These are phyloP conservation scores for Colletotrichum sp. DNA, from an alignment of 2,329 filamentous ascomycete species.

Conservation along the genomic window DNA sequence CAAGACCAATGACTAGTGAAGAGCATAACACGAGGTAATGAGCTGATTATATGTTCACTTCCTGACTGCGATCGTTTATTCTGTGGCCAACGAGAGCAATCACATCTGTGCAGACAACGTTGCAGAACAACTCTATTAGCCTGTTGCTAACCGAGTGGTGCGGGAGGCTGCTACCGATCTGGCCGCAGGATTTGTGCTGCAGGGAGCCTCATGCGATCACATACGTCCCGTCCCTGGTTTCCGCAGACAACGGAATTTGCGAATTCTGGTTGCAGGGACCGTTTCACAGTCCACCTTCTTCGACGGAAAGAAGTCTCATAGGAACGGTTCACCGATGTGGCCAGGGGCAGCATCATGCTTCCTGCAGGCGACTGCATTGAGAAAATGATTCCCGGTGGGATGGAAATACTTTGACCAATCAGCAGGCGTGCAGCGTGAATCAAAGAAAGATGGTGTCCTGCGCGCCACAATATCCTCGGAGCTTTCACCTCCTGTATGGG, in stretches of 20 bases:
- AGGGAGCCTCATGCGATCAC: neutral
- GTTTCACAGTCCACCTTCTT: neutral
- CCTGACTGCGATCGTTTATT: neutral
- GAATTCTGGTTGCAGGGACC: neutral
- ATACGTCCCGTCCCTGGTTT: neutral
- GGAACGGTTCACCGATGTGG: neutral
- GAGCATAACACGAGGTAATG: neutral
- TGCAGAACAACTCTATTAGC: neutral
- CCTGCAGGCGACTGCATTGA: neutral
- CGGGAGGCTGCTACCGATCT: neutral
- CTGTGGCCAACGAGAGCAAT: neutral
- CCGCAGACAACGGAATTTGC: neutral
- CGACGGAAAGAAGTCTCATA: neutral
- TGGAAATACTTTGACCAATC: neutral
- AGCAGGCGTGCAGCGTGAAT: neutral
- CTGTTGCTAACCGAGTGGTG: neutral
- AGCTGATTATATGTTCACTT: neutral
- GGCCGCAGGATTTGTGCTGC: neutral
- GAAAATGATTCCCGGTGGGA: neutral
- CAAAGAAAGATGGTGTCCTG: neutral
- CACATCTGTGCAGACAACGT: neutral
- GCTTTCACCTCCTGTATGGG: neutral
- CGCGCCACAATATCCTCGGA: neutral
- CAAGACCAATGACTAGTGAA: neutral
- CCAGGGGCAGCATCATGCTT: neutral